A percentile compares a stretch with the other conserved stretches of the same genome.
These are phyloP conservation scores for Hericium rajendrae DNA, from an alignment of 768 basidiomycete genomes.

Conservation along the genomic window DNA sequence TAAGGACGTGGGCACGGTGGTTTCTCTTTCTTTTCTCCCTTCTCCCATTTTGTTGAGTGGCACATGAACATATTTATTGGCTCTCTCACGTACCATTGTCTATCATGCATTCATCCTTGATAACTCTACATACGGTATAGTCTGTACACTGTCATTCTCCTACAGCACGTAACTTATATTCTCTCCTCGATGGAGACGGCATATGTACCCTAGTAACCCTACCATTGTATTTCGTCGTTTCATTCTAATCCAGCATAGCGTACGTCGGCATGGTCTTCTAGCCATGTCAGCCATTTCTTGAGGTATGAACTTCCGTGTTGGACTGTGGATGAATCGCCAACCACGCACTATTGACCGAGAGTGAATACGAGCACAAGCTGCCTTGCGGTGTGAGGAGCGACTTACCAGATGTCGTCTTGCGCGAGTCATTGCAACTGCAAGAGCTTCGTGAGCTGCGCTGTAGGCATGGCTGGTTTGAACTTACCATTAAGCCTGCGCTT, in stretches of 20 bases:
- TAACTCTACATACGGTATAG: background rate
- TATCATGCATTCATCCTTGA: background rate
- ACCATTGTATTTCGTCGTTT: background rate
- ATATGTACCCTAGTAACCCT: background rate
- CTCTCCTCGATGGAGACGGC: background rate
- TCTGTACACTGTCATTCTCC: background rate
- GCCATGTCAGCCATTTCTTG: slow-evolving; percentile 84
- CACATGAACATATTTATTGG: background rate
- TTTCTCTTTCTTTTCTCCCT: background rate
- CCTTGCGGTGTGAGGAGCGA: slow-evolving; percentile 4
- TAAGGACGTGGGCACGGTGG: background rate
- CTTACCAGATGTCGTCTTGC: slow-evolving; percentile 80
- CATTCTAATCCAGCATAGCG: slow-evolving; percentile 64
- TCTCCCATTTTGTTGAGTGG: background rate
- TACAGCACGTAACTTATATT: background rate
- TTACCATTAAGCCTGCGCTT: slow-evolving; percentile 82
- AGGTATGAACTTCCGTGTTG: slow-evolving; percentile 75
- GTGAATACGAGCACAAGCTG: background rate
- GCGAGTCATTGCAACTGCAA: slow-evolving; percentile 80
- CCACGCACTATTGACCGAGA: slow-evolving; percentile 54
- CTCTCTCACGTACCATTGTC: background rate
- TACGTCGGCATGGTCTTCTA: slow-evolving; percentile 86
- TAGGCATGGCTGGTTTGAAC: slow-evolving; percentile 9
- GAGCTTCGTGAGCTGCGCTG: background rate
- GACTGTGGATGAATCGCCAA: slow-evolving; percentile 92